These are phyloP conservation scores for Peziza echinospora DNA, from an alignment of 495 filamentous ascomycete species.

Conservation along the genomic window DNA sequence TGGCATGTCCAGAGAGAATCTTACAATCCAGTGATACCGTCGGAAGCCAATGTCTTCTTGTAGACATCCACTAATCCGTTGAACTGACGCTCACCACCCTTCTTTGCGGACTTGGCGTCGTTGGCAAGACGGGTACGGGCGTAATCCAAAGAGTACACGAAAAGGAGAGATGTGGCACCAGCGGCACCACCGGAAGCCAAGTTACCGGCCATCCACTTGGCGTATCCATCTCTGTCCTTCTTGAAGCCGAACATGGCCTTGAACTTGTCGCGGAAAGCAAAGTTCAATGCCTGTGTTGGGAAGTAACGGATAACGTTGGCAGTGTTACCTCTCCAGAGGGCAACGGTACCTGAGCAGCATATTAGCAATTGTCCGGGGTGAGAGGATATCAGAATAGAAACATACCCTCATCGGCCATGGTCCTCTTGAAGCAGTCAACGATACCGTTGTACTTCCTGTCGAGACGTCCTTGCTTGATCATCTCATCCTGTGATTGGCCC, in stretches of 20 bases:
- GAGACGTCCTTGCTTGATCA: conserved; percentile 95
- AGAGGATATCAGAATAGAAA: neutral
- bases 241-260: conserved; percentile 99
- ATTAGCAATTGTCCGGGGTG: conserved; percentile 4
- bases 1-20: neutral
- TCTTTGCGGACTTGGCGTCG: conserved; percentile 93
- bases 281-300: conserved; percentile 99
- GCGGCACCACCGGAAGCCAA: conserved; percentile 98
- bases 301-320: conserved; percentile 99
- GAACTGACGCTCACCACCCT: conserved; percentile 96
- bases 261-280: conserved; percentile 99
- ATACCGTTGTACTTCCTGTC: conserved; percentile 94
- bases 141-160: conserved; percentile 99
- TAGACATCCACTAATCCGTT: conserved; percentile 98
- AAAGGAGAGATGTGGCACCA: conserved; percentile 98
- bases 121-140: conserved; percentile 99
- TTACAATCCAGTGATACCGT: conserved; percentile 84
- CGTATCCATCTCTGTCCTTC: conserved; percentile 97
- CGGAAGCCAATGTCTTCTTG: conserved; percentile 96
- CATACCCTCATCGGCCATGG: conserved; percentile 56
- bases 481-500: conserved; percentile 70
- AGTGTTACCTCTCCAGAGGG: conserved; percentile 98
- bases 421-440: conserved; percentile 80
- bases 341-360: conserved; percentile 32
- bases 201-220: conserved; percentile 99